Conservation (phyloP, 352 stramenopile genomes). For the Phytophthora brassicae region DNA sequence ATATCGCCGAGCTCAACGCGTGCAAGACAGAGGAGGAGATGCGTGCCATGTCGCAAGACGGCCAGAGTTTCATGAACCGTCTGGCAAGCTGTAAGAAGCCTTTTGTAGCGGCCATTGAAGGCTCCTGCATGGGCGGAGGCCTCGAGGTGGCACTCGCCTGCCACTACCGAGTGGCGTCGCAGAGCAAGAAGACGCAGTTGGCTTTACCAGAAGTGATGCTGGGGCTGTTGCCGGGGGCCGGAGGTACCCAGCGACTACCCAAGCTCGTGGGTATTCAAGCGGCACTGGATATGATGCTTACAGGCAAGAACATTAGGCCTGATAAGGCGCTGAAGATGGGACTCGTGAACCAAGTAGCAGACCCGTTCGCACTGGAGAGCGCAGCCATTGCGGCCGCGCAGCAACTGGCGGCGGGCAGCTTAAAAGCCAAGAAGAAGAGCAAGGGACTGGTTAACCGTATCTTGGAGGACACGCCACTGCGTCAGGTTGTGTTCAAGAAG, state of each 20-base stretch:
- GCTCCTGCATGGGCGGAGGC: slow-evolving; percentile 95
- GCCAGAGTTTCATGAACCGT: slow-evolving; percentile 93
- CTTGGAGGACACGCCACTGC: slow-evolving; percentile 94
- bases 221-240: slow-evolving; percentile 96
- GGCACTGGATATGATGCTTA: slow-evolving; percentile 98
- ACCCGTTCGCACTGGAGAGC: slow-evolving; percentile 88
- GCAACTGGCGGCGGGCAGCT: slow-evolving; percentile 87
- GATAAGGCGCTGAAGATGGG: slow-evolving; percentile 98
- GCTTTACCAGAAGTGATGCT: slow-evolving; percentile 97
- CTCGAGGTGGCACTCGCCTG: slow-evolving; percentile 97
- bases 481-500: slow-evolving; percentile 94
- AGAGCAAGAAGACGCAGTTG: slow-evolving; percentile 95
- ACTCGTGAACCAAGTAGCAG: slow-evolving; percentile 95
- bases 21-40: slow-evolving; percentile 92
- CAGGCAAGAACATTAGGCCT: slow-evolving; percentile 94
- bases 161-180: slow-evolving; percentile 96
- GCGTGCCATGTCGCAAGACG: slow-evolving; percentile 88
- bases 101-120: slow-evolving; percentile 97
- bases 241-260: slow-evolving; percentile 96
- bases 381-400: slow-evolving; percentile 90
- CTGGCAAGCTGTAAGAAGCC: slow-evolving; percentile 92
- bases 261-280: slow-evolving; percentile 92
- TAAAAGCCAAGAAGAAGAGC: slow-evolving; percentile 93
- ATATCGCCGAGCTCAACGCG: slow-evolving; percentile 95
- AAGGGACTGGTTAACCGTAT: slow-evolving; percentile 87